A percentile compares a stretch with the other conserved stretches of the same genome.
Evolutionary conservation across 805 yeast species (phyloP).

Genomic region (Hanseniaspora jakobsenii): DNA sequence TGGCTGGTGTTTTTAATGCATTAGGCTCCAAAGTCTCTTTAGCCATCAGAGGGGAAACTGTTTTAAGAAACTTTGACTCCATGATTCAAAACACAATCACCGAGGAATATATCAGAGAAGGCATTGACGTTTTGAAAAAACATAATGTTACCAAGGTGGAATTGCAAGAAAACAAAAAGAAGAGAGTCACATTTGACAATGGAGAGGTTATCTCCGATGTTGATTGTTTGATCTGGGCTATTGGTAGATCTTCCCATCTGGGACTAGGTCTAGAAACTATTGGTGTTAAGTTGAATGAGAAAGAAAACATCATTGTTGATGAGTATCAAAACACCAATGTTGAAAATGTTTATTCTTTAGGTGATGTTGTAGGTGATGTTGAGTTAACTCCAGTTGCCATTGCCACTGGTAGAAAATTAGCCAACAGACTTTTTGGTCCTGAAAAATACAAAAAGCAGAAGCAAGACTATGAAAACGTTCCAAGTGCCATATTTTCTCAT

Average conservation of each 20-base stretch:
- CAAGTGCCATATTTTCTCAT: constrained; percentile 94
- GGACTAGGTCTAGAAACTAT: constrained; percentile 66
- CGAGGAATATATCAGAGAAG: constrained; percentile 65
- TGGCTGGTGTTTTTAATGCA: constrained; percentile 86
- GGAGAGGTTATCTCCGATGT: constrained; percentile 47
- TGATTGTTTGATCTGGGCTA: constrained; percentile 82
- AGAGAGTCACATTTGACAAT: constrained; percentile 37
- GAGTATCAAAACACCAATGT: constrained; percentile 77
- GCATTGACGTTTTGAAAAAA: constrained; percentile 66
- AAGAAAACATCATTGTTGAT: constrained; percentile 62
- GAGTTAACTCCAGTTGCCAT: constrained; percentile 98
- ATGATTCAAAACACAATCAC: constrained; percentile 70
- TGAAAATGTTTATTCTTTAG: constrained; percentile 65
- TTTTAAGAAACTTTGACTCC: constrained; percentile 77
- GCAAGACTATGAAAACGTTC: constrained; percentile 75
- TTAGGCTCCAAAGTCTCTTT: constrained; percentile 77
- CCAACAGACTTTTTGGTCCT: constrained; percentile 86
- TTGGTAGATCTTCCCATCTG: constrained; percentile 73
- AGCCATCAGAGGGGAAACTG: constrained; percentile 82
- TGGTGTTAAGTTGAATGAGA: constrained; percentile 51
- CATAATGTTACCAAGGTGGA: constrained; percentile 41
- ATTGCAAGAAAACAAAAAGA: constrained; percentile 29
- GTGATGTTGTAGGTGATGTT: constrained; percentile 86
- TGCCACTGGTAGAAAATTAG: constrained; percentile 90
- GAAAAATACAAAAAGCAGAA: constrained; percentile 56